Evolutionary conservation across 495 filamentous ascomycete species (phyloP).

Genomic region (Neurospora sp.): DNA sequence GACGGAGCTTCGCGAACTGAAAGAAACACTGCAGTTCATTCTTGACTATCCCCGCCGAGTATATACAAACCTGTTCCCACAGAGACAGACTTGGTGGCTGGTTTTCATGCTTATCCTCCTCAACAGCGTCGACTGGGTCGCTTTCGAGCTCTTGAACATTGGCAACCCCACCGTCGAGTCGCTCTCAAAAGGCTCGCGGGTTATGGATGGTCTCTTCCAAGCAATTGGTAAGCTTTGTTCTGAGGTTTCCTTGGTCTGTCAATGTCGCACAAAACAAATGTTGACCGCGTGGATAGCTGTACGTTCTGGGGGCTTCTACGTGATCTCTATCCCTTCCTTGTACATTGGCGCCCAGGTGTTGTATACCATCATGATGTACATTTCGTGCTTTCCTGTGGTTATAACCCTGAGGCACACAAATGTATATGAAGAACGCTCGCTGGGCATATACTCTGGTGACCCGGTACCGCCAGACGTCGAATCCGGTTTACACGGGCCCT

Average conservation of each 20-base stretch:
- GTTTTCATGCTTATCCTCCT: constrained; percentile 59
- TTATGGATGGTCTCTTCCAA: constrained; percentile 77
- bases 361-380: constrained; percentile 94
- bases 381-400: constrained; percentile 66
- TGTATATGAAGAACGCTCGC: constrained; percentile 55
- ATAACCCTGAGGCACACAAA: constrained; percentile 61
- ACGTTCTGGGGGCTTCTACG: constrained; percentile 74
- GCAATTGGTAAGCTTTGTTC: constrained; percentile 41
- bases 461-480: constrained; percentile 4
- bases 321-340: constrained; percentile 60
- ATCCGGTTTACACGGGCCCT: constrained; percentile 8
- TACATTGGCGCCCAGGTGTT: constrained; percentile 66
- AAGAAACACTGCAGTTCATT: constrained; percentile 68
- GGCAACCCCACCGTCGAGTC: constrained; percentile 52
- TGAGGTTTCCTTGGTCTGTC: background rate
- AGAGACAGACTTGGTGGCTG: constrained; percentile 71
- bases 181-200: constrained; percentile 47
- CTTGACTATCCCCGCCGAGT: constrained; percentile 67
- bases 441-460: constrained; percentile 57
- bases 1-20: constrained; percentile 26
- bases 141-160: constrained; percentile 72
- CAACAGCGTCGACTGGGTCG: constrained; percentile 73
- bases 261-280: background rate
- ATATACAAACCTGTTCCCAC: constrained; percentile 77
- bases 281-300: constrained; percentile 42